These are phyloP conservation scores for Saussurea involucrata DNA, from an alignment of 129 eudicot genomes.

Conservation along the genomic window DNA sequence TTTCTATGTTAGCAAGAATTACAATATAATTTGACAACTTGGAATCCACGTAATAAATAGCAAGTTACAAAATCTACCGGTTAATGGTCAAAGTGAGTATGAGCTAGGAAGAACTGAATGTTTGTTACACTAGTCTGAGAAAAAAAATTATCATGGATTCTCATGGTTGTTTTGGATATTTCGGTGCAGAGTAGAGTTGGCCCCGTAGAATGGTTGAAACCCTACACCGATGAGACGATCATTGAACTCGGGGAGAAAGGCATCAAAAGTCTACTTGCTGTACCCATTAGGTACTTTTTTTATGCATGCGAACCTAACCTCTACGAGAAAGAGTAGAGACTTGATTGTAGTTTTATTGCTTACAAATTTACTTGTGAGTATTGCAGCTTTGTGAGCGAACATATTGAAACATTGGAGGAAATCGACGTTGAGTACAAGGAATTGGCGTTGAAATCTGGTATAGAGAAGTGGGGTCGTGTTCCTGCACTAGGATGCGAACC, in stretches of 20 bases:
- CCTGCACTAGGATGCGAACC: slow-evolving; percentile 97
- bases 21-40: neutral
- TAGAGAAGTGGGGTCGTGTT: slow-evolving; percentile 95
- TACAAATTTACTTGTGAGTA: neutral
- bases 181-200: slow-evolving; percentile 92
- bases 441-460: slow-evolving; percentile 83
- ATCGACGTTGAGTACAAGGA: slow-evolving; percentile 98
- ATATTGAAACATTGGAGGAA: slow-evolving; percentile 91
- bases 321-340: neutral
- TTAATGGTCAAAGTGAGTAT: neutral
- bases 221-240: slow-evolving; percentile 84
- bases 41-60: neutral
- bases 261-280: slow-evolving; percentile 94
- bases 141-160: neutral
- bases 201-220: slow-evolving; percentile 97
- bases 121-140: neutral
- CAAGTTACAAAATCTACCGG: neutral
- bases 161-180: slow-evolving; percentile 1
- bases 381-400: slow-evolving; percentile 91
- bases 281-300: slow-evolving; percentile 89
- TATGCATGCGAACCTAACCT: neutral
- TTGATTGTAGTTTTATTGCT: neutral
- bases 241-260: slow-evolving; percentile 85
- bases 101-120: neutral
- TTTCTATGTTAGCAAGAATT: neutral